phyloP scores from a whole-genome alignment of 345 rosid genomes.

The Noccaea bulbosa region DNA sequence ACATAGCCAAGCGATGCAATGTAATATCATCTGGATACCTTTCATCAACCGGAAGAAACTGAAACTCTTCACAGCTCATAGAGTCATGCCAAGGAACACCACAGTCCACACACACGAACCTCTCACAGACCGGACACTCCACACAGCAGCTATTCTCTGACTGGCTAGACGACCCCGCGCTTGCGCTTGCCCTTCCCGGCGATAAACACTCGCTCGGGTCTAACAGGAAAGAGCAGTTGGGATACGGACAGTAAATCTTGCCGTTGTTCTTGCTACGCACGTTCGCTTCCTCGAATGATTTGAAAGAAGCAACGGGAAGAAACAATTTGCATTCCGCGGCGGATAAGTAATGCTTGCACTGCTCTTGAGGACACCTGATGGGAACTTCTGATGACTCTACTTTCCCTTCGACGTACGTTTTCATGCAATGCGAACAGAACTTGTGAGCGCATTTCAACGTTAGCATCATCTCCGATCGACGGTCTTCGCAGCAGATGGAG shows the following conservation, averaged over 20 bases:
- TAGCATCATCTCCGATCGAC: conserved; percentile 73
- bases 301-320: conserved; percentile 68
- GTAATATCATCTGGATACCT: conserved; percentile 83
- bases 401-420: conserved; percentile 82
- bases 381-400: conserved; percentile 79
- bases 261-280: conserved; percentile 50
- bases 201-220: conserved; percentile 73
- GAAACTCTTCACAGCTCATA: conserved; percentile 85
- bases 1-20: conserved; percentile 78
- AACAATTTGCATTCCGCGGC: conserved; percentile 65
- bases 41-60: conserved; percentile 80
- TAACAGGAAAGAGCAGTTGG: conserved; percentile 77
- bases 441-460: conserved; percentile 83
- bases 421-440: conserved; percentile 96
- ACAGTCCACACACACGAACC: conserved; percentile 86
- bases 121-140: conserved; percentile 89
- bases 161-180: conserved; percentile 75
- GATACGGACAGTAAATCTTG: conserved; percentile 86
- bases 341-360: conserved; percentile 79
- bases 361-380: conserved; percentile 83
- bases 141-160: conserved; percentile 65
- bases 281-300: conserved; percentile 70
- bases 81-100: conserved; percentile 95
- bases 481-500: conserved; percentile 90
- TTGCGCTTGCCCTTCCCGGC: conserved; percentile 55